Evolutionary conservation across 169 alveolate species (phyloP).

Genomic region (Perkinsus marinus): DNA sequence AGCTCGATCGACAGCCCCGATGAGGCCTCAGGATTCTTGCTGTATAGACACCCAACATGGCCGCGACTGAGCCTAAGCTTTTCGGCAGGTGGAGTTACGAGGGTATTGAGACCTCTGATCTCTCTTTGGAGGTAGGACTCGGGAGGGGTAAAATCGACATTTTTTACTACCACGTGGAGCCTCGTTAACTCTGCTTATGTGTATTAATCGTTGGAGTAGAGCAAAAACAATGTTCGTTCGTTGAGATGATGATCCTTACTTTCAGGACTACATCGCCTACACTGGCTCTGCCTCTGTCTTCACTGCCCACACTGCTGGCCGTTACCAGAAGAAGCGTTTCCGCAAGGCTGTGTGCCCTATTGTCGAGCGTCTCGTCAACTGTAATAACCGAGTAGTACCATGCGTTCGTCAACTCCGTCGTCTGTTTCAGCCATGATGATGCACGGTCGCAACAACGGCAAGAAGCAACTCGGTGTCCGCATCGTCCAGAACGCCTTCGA

Average conservation of each 20-base stretch:
- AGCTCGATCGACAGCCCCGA: neutral
- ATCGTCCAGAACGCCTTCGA: slow-evolving; percentile 94
- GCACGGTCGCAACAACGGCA: slow-evolving; percentile 88
- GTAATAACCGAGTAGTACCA: no score
- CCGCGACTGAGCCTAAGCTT: slow-evolving; percentile 67
- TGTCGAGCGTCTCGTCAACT: slow-evolving; percentile 92
- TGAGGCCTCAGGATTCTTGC: neutral
- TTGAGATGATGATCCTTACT: slow-evolving; percentile 22
- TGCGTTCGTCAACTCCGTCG: neutral
- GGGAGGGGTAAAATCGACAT: no score
- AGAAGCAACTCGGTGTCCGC: slow-evolving; percentile 91
- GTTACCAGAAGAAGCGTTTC: slow-evolving; percentile 94
- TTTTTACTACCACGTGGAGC: no score
- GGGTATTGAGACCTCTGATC: slow-evolving; percentile 82
- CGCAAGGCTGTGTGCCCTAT: slow-evolving; percentile 98
- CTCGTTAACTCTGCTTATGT: no score
- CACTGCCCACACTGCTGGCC: slow-evolving; percentile 98
- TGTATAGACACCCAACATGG: slow-evolving; percentile 14
- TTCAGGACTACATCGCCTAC: slow-evolving; percentile 80
- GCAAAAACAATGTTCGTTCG: no score
- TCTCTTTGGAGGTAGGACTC: slow-evolving; percentile 57
- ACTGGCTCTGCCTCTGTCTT: slow-evolving; percentile 82
- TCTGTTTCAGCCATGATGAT: slow-evolving; percentile 33
- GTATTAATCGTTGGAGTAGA: no score
- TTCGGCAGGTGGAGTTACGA: slow-evolving; percentile 94